Percentiles rank a stretch among this genome's conserved stretches.
phyloP scores from a whole-genome alignment of 345 rosid genomes.

The Eucalyptus marginata region DNA sequence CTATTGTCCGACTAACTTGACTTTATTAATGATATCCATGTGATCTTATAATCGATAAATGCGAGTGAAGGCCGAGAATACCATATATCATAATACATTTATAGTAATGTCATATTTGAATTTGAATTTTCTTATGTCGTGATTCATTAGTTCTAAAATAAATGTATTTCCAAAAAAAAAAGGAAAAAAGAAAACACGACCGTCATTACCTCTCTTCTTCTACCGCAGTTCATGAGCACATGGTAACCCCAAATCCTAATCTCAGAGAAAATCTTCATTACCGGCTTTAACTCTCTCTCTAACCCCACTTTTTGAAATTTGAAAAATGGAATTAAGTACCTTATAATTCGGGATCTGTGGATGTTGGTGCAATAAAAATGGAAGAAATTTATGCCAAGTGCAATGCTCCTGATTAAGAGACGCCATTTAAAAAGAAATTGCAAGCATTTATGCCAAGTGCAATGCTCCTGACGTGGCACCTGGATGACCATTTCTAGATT shows the following conservation, averaged over 20 bases:
- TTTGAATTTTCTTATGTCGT: background rate
- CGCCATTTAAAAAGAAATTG: background rate
- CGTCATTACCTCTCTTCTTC: background rate
- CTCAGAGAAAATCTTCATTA: background rate
- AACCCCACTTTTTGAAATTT: background rate
- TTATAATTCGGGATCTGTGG: background rate
- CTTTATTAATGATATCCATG: background rate
- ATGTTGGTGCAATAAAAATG: background rate
- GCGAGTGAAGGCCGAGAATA: background rate
- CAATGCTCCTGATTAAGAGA: too few relatives aligned
- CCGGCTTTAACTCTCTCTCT: background rate
- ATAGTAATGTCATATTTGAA: background rate
- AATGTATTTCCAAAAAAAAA: background rate
- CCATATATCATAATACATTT: background rate
- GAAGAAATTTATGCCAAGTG: too few relatives aligned
- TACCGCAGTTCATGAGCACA: background rate
- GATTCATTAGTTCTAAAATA: background rate
- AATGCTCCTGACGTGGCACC: constrained; percentile 1
- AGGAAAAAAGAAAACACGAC: background rate
- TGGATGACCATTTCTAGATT: background rate
- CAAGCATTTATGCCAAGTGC: constrained; percentile 10
- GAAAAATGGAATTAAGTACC: background rate
- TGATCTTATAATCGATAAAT: background rate
- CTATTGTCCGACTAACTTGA: background rate
- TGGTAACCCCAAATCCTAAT: background rate